Conservation (phyloP, 2,329 filamentous ascomycete genomes). For the Aspergillus thermomutatus region DNA sequence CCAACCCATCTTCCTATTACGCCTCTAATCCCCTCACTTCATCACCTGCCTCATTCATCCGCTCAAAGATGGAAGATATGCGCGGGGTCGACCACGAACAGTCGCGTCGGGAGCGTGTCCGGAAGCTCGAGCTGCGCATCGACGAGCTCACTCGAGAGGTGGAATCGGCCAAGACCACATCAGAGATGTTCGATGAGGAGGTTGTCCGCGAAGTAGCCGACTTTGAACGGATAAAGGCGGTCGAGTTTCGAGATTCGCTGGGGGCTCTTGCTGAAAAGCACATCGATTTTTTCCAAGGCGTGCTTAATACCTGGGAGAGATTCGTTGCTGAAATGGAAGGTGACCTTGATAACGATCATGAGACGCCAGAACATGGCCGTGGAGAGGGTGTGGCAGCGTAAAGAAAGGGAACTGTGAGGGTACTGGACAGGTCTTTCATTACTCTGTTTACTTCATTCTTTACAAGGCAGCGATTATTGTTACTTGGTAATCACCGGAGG, state of each 20-base stretch:
- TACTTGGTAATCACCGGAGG: neutral
- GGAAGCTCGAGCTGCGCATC: constrained; percentile 88
- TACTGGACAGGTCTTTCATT: neutral
- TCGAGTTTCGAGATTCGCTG: constrained; percentile 86
- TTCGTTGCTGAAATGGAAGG: constrained; percentile 88
- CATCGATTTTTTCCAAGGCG: constrained; percentile 77
- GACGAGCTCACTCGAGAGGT: constrained; percentile 88
- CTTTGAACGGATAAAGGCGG: constrained; percentile 93
- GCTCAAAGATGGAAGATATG: constrained; percentile 93
- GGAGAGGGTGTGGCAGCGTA: constrained; percentile 12
- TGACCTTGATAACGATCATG: constrained; percentile 40
- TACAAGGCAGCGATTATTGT: neutral
- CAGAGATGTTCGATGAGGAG: constrained; percentile 93
- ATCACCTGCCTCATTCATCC: constrained; percentile 81
- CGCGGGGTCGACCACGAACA: constrained; percentile 96
- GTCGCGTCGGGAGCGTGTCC: constrained; percentile 76
- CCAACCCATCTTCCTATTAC: constrained; percentile 59
- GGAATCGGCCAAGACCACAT: constrained; percentile 79
- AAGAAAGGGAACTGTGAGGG: neutral
- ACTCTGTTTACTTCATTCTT: neutral
- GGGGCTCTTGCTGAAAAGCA: constrained; percentile 81
- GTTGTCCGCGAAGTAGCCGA: constrained; percentile 89
- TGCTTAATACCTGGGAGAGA: constrained; percentile 79
- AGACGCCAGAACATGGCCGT: constrained; percentile 19
- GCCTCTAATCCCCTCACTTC: constrained; percentile 50